Percentiles rank a stretch among this genome's conserved stretches.
phyloP scores from a whole-genome alignment of 345 rosid genomes.

The Mallotus nudiflorus region DNA sequence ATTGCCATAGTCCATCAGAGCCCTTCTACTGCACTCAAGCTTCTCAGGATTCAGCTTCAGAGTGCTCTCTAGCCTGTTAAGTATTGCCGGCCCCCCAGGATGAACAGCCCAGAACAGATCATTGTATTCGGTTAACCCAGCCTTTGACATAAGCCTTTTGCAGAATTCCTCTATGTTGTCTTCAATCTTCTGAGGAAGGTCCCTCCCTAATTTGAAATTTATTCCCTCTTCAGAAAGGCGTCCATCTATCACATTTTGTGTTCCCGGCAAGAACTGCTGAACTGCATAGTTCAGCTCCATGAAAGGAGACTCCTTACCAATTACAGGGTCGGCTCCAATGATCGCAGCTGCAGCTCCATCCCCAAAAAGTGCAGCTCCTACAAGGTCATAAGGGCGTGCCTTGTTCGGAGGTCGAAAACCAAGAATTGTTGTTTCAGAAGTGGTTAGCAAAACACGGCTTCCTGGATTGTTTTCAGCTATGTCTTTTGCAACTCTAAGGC shows the following conservation, averaged over 20 bases:
- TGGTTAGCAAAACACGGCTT: conserved; percentile 71
- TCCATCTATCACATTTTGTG: conserved; percentile 78
- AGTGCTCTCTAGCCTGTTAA: conserved; percentile 65
- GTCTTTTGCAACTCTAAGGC: conserved; percentile 94
- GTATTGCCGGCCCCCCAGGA: conserved; percentile 93
- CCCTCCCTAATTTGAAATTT: conserved; percentile 85
- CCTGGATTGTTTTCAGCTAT: conserved; percentile 95
- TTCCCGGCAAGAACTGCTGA: conserved; percentile 85
- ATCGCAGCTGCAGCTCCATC: conserved; percentile 92
- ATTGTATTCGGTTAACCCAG: conserved; percentile 50
- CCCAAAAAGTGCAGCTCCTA: conserved; percentile 92
- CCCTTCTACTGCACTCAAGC: conserved; percentile 79
- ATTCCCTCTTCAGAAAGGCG: conserved; percentile 81
- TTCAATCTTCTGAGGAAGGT: conserved; percentile 85
- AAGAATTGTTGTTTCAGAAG: conserved; percentile 89
- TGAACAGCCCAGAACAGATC: conserved; percentile 95
- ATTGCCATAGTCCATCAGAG: conserved; percentile 82
- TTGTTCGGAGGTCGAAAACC: conserved; percentile 90
- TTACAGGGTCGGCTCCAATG: conserved; percentile 62
- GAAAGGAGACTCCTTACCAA: conserved; percentile 64
- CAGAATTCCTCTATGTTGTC: conserved; percentile 86
- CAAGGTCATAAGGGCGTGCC: conserved; percentile 84
- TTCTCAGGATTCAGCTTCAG: conserved; percentile 52
- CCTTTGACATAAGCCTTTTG: conserved; percentile 57
- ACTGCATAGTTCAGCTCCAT: conserved; percentile 77